These are phyloP conservation scores for Tinospora cordifolia DNA, from an alignment of 164 flowering plant genomes.

Conservation along the genomic window DNA sequence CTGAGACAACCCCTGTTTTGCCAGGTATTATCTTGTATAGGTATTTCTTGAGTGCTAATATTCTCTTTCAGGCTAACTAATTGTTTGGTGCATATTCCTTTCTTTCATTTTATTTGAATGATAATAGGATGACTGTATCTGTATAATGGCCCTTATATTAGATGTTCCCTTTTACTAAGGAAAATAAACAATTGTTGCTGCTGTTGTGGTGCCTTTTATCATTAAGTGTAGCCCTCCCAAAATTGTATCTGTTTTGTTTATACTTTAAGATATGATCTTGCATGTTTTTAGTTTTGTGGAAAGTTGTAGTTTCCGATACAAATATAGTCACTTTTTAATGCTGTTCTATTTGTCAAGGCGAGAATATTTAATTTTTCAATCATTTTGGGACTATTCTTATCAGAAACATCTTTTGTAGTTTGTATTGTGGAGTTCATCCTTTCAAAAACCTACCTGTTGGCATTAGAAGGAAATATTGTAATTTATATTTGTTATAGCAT, in stretches of 20 bases:
- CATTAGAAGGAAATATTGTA: too few relatives aligned
- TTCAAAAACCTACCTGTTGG: too few relatives aligned
- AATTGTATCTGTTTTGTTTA: background rate
- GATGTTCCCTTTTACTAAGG: background rate
- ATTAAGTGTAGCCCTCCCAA: background rate
- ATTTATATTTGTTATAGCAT: too few relatives aligned
- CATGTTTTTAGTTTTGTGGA: background rate
- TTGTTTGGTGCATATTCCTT: background rate
- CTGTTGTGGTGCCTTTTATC: background rate
- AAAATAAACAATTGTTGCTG: background rate
- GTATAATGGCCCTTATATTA: background rate
- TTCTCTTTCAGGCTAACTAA: conserved; percentile 2
- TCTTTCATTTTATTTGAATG: background rate
- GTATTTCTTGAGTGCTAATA: background rate
- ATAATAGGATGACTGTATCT: background rate
- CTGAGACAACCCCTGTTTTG: conserved; percentile 49
- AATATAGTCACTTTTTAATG: too few relatives aligned
- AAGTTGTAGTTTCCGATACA: background rate
- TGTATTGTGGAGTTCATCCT: too few relatives aligned
- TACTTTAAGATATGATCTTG: background rate
- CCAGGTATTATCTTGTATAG: conserved; percentile 51
- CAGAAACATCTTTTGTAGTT: too few relatives aligned
- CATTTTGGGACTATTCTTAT: too few relatives aligned
- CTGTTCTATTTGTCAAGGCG: too few relatives aligned
- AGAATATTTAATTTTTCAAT: too few relatives aligned